Conservation (phyloP, 106 monocot species). For the Dioscorea zingiberensis region DNA sequence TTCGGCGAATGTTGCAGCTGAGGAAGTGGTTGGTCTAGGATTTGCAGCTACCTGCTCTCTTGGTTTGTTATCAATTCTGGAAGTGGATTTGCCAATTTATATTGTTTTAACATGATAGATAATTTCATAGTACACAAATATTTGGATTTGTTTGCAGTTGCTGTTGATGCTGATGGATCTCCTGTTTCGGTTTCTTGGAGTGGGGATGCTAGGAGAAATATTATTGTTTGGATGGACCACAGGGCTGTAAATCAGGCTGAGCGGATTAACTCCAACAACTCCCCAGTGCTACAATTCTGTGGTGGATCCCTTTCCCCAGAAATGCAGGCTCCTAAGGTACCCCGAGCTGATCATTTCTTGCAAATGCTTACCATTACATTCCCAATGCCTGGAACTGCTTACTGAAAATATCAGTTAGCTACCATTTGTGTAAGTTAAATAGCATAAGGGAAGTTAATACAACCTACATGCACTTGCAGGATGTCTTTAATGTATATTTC, state of each 20-base stretch:
- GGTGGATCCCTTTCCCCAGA: constrained; percentile 91
- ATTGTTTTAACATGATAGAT: too few relatives aligned
- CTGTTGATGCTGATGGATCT: constrained; percentile 89
- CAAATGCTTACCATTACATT: too few relatives aligned
- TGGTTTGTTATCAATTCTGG: constrained; percentile 34
- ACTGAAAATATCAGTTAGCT: too few relatives aligned
- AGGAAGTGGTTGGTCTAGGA: constrained; percentile 74
- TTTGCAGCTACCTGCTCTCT: constrained; percentile 97
- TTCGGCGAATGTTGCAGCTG: constrained; percentile 34
- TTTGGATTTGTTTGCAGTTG: constrained; percentile 53
- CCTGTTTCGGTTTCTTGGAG: constrained; percentile 92
- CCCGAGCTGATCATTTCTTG: too few relatives aligned
- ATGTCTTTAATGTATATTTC: too few relatives aligned
- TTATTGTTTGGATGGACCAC: constrained; percentile 98
- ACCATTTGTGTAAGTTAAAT: too few relatives aligned
- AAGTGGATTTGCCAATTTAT: neutral
- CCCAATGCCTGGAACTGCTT: too few relatives aligned
- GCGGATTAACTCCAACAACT: constrained; percentile 63
- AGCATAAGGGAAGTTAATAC: too few relatives aligned
- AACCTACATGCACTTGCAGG: too few relatives aligned
- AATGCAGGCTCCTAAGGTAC: constrained; percentile 98
- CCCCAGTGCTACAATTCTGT: constrained; percentile 83
- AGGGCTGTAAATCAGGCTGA: constrained; percentile 93
- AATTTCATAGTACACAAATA: neutral
- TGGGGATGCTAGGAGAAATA: constrained; percentile 86